Percentiles rank a stretch among this genome's conserved stretches.
Evolutionary conservation across 2,329 filamentous ascomycete species (phyloP).

Genomic region (Cercospora sp.): DNA sequence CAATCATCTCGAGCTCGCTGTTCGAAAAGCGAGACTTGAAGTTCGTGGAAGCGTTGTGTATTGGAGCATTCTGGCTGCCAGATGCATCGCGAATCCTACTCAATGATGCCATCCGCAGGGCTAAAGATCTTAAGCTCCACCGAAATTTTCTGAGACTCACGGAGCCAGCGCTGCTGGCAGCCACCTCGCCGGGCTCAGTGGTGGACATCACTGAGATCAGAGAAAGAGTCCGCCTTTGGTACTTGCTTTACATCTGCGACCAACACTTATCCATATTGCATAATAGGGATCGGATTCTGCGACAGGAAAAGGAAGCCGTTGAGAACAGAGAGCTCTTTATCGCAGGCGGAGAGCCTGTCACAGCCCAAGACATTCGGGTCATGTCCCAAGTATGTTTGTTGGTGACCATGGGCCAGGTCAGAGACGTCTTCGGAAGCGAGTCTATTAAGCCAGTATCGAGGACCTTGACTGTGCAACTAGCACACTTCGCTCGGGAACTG

Average conservation of each 20-base stretch:
- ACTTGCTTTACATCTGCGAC: constrained; percentile 64
- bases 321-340: constrained; percentile 60
- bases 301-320: constrained; percentile 57
- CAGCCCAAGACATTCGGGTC: constrained; percentile 57
- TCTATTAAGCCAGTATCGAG: constrained; percentile 54
- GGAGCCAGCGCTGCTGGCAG: constrained; percentile 3
- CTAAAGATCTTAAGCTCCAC: constrained; percentile 44
- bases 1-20: constrained; percentile 58
- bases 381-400: constrained; percentile 60
- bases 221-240: constrained; percentile 62
- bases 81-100: constrained; percentile 64
- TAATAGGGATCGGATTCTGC: constrained; percentile 58
- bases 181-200: constrained; percentile 28
- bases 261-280: constrained; percentile 66
- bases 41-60: constrained; percentile 59
- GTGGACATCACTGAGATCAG: constrained; percentile 42
- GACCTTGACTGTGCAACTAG: constrained; percentile 55
- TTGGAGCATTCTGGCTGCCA: constrained; percentile 63
- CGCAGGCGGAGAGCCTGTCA: constrained; percentile 17
- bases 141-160: constrained; percentile 15
- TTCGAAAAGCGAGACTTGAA: constrained; percentile 60
- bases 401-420: constrained; percentile 57
- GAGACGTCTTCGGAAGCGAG: constrained; percentile 58
- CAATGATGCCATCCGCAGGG: constrained; percentile 54
- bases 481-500: constrained; percentile 43